A percentile compares a stretch with the other conserved stretches of the same genome.
Evolutionary conservation across 2,329 filamentous ascomycete genomes (phyloP).

Genomic region (Pseudogymnoascus sp.): DNA sequence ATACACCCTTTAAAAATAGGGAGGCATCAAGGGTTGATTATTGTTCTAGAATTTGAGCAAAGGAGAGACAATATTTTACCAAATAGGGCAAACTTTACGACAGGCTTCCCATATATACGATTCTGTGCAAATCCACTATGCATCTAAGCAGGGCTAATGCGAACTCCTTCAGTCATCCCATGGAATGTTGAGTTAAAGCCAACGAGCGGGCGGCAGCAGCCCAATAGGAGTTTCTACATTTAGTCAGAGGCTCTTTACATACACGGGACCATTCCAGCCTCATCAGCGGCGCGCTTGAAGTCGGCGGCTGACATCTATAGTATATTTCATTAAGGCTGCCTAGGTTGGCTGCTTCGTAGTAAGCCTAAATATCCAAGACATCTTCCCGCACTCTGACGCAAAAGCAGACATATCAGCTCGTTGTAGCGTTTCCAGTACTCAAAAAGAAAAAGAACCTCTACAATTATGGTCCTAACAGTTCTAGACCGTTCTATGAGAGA

Average conservation of each 20-base stretch:
- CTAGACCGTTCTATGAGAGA: not conserved
- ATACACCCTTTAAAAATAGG: not conserved
- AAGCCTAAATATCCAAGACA: constrained; percentile 1
- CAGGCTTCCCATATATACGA: not conserved
- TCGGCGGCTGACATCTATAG: not conserved
- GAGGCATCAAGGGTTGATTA: not conserved
- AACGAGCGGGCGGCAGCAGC: not conserved
- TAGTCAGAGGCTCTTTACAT: constrained; percentile 7
- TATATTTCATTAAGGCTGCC: not conserved
- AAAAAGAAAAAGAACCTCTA: not conserved
- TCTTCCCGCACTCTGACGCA: not conserved
- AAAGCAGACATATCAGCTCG: not conserved
- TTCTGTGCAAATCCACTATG: not conserved
- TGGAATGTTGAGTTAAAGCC: not conserved
- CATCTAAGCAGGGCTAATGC: not conserved
- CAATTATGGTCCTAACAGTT: not conserved
- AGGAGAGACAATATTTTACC: not conserved
- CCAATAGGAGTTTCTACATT: constrained; percentile 5
- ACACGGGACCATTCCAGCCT: not conserved
- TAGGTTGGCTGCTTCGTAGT: not conserved
- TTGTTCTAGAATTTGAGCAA: not conserved
- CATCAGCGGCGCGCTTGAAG: not conserved
- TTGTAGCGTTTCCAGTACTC: not conserved
- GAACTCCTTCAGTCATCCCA: not conserved
- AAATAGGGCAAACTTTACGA: not conserved